These are phyloP conservation scores for Aspergillus puulaauensis DNA, from an alignment of 2,329 filamentous ascomycete species.

Conservation along the genomic window DNA sequence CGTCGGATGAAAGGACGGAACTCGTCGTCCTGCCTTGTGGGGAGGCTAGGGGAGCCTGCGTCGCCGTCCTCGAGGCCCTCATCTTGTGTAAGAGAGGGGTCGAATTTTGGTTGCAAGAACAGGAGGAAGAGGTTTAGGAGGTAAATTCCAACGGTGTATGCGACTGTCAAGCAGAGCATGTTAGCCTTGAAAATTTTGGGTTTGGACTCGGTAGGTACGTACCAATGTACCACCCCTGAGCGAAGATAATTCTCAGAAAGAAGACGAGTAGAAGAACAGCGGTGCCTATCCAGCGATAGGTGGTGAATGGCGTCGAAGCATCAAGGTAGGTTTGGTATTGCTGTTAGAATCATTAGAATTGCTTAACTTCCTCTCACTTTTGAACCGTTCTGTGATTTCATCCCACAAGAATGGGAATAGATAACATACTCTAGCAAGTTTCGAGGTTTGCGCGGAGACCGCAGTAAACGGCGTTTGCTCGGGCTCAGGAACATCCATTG, in stretches of 20 bases:
- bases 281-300: slow-evolving; percentile 91
- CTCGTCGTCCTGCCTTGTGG: slow-evolving; percentile 95
- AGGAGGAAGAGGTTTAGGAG: slow-evolving; percentile 98
- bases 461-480: slow-evolving; percentile 90
- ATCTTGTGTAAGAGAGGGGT: slow-evolving; percentile 91
- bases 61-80: slow-evolving; percentile 95
- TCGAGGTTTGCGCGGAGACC: slow-evolving; percentile 76
- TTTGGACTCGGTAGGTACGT: slow-evolving; percentile 26
- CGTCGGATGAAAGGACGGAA: slow-evolving; percentile 96
- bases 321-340: slow-evolving; percentile 94
- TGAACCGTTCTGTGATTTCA: not conserved
- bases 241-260: slow-evolving; percentile 83
- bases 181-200: not conserved
- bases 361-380: not conserved
- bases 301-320: slow-evolving; percentile 83
- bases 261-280: slow-evolving; percentile 73
- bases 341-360: slow-evolving; percentile 47
- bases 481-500: slow-evolving; percentile 83
- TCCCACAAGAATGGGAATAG: not conserved
- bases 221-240: slow-evolving; percentile 99
- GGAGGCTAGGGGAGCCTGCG: slow-evolving; percentile 65
- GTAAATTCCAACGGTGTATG: slow-evolving; percentile 97
- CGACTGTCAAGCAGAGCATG: slow-evolving; percentile 59
- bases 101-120: slow-evolving; percentile 97
- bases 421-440: slow-evolving; percentile 41